These are phyloP conservation scores for Bathelium albidoporum DNA, from an alignment of 495 filamentous ascomycete genomes.

Conservation along the genomic window DNA sequence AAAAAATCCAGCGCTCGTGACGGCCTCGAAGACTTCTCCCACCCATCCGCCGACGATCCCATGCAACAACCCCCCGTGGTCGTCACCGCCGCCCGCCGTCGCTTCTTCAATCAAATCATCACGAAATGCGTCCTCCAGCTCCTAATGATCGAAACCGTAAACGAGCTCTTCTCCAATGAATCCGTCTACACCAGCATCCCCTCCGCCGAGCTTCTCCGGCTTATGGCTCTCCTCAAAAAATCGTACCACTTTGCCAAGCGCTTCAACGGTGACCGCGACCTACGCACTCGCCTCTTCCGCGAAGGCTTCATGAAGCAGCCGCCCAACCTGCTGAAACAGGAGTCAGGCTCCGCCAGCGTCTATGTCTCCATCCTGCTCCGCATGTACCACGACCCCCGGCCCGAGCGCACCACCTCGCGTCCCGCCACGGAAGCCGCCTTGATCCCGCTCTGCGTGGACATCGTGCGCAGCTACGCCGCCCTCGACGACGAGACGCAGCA, in stretches of 20 bases:
- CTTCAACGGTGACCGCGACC: slow-evolving; percentile 94
- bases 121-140: slow-evolving; percentile 96
- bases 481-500: slow-evolving; percentile 93
- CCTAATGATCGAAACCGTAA: slow-evolving; percentile 98
- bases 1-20: slow-evolving; percentile 10
- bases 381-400: slow-evolving; percentile 87
- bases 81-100: slow-evolving; percentile 83
- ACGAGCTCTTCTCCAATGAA: slow-evolving; percentile 96
- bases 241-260: slow-evolving; percentile 90
- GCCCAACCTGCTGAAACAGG: slow-evolving; percentile 96
- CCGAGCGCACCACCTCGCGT: slow-evolving; percentile 68
- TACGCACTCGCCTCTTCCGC: slow-evolving; percentile 86
- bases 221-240: slow-evolving; percentile 91
- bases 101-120: slow-evolving; percentile 98
- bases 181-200: slow-evolving; percentile 90
- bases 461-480: slow-evolving; percentile 67
- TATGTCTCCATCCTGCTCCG: slow-evolving; percentile 89
- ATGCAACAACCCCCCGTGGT: slow-evolving; percentile 76
- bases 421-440: slow-evolving; percentile 79
- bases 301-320: slow-evolving; percentile 99
- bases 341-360: slow-evolving; percentile 81
- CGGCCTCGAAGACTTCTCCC: slow-evolving; percentile 67
- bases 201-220: slow-evolving; percentile 69
- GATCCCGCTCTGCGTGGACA: slow-evolving; percentile 89
- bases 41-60: slow-evolving; percentile 46